Evolutionary conservation across 345 rosid species (phyloP), one percentile per base, ranked within the genome.

Genomic region (Cardamine resedifolia): DNA sequence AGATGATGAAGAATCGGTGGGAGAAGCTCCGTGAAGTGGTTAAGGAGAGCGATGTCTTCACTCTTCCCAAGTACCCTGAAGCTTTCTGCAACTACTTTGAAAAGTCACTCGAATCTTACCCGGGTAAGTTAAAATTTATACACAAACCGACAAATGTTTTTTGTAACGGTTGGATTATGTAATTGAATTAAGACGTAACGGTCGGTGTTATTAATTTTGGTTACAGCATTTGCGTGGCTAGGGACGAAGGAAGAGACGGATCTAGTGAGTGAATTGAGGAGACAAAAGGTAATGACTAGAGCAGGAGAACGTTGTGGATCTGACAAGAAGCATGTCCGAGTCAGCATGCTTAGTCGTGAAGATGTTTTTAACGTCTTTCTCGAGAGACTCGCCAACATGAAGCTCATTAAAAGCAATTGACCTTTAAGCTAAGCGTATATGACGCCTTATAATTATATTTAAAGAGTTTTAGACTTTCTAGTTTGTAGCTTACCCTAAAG

Each of bases 211-310:
- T 44, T 19, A 7, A 9, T 23, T 47, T 18, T 15, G 28, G 10
- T 2, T 26, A 7, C 81, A 94, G 98, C 86, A 23, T 94, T 91
- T 77, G 98, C 92, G 39, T 91, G 97, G 97, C 14, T 94, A 70
- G 80, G 87, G 76, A 77, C 86, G 82, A 81, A 87, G 57, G 88
- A 84, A 31, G 85, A 72, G 12, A 41, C 45, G 48, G 86, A 89
- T 71, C 70, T 74, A 11, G 90, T 67, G 52, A 67, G 65, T n/a
- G 70, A 88, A 3, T 28, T 94, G 20, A 79, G 78, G 59, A 83
- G 41, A 43, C 80, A 79, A 7, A 88, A 85, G 76, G 79, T 94
- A 7, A 41, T 82, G 60, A 21, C 77, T 26, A 87, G 96, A 62
- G 77, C 84, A 0, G 98, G 98, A 14, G 66, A 51, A 14, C 64